Evolutionary conservation across 371 early-diverging fungal genomes (phyloP).

Genomic region (Mortierella sp.): DNA sequence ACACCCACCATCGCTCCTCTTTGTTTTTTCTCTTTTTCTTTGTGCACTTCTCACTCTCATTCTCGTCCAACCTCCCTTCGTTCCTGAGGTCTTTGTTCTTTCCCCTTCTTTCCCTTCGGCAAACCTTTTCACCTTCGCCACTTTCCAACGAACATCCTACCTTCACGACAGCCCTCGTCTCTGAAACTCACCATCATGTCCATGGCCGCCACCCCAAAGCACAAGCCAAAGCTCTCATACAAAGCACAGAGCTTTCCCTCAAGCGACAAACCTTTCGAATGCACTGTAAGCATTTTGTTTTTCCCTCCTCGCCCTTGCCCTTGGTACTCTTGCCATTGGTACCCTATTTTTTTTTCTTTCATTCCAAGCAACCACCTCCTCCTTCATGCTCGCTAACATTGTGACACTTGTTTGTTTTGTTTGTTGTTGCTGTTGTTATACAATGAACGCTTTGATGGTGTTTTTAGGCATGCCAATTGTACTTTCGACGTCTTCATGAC

Average conservation of each 20-base stretch:
- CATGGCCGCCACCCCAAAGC: slow-evolving; percentile 25
- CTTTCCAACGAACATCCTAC: not conserved
- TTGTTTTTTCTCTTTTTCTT: not conserved
- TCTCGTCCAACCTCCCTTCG: not conserved
- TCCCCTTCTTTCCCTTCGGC: not conserved
- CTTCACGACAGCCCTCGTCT: not conserved
- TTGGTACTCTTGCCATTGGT: not conserved
- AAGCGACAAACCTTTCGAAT: slow-evolving; percentile 54
- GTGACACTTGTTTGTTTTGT: slow-evolving; percentile 5
- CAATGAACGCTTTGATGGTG: not conserved
- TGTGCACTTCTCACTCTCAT: not conserved
- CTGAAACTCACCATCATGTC: slow-evolving; percentile 6
- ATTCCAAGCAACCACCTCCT: not conserved
- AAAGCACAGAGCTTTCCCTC: slow-evolving; percentile 55
- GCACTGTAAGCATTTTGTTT: slow-evolving; percentile 43
- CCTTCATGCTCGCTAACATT: slow-evolving; percentile 5
- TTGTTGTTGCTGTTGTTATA: slow-evolving; percentile 5
- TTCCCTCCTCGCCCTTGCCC: not conserved
- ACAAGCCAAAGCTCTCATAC: slow-evolving; percentile 56
- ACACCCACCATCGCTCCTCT: not conserved
- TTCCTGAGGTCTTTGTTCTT: not conserved
- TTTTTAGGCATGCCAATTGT: slow-evolving; percentile 62
- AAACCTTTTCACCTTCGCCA: not conserved
- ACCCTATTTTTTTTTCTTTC: slow-evolving; percentile 13
- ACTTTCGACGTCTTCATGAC: slow-evolving; percentile 83